phyloP scores from a whole-genome alignment of 495 filamentous ascomycete species.

The Penicillium nucicola region DNA sequence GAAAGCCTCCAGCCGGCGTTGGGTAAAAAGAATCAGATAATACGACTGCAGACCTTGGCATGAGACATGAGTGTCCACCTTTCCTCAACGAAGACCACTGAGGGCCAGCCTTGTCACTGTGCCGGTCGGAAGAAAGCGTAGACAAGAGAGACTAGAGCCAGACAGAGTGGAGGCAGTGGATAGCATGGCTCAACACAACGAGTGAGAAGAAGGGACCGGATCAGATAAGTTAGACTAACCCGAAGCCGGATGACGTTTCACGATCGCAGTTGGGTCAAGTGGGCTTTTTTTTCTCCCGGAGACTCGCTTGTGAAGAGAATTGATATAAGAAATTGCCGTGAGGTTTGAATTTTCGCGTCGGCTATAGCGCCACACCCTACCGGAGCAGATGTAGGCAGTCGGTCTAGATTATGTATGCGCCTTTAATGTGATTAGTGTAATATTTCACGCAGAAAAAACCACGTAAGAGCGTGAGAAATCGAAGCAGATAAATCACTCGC shows the following conservation, averaged over 20 bases:
- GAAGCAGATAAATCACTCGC: slow-evolving; percentile 12
- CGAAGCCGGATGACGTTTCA: slow-evolving; percentile 22
- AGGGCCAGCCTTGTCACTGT: slow-evolving; percentile 1
- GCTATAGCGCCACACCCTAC: neutral
- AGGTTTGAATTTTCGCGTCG: neutral
- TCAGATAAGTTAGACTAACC: slow-evolving; percentile 28
- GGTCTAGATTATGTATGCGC: too few relatives aligned
- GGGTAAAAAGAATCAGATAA: slow-evolving; percentile 4
- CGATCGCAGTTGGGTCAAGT: slow-evolving; percentile 3
- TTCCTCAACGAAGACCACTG: neutral
- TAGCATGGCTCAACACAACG: slow-evolving; percentile 16
- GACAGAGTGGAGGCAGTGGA: slow-evolving; percentile 28
- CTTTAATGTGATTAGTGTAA: too few relatives aligned
- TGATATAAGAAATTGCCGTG: neutral
- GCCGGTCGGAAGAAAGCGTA: slow-evolving; percentile 8
- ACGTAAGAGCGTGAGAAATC: too few relatives aligned
- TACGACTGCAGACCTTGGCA: slow-evolving; percentile 4
- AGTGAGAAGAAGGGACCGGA: slow-evolving; percentile 23
- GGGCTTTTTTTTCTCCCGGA: slow-evolving; percentile 16
- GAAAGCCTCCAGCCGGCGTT: neutral
- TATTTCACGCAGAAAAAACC: too few relatives aligned
- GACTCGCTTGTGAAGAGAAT: slow-evolving; percentile 8
- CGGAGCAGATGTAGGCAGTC: too few relatives aligned
- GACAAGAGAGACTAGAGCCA: slow-evolving; percentile 11
- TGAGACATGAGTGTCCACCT: slow-evolving; percentile 4